Conservation (phyloP, 768 basidiomycete genomes). For the Mycena venus region DNA sequence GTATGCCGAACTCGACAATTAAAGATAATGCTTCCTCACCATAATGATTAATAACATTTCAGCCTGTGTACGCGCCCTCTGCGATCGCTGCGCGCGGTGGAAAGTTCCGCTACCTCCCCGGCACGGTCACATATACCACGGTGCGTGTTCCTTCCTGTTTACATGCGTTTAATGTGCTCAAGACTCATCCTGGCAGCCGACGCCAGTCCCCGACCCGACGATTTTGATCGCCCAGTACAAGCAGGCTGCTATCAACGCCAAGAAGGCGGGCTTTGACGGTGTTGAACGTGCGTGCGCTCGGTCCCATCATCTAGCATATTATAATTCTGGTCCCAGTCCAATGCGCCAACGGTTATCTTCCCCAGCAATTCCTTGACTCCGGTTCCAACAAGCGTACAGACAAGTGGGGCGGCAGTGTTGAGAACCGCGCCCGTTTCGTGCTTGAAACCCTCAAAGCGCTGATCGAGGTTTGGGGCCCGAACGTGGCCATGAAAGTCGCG, state of each 20-base stretch:
- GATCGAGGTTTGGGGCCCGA: constrained; percentile 45
- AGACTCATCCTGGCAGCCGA: not conserved
- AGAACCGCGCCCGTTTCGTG: constrained; percentile 44
- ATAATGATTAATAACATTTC: too few relatives aligned
- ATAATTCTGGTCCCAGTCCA: too few relatives aligned
- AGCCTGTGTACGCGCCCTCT: not conserved
- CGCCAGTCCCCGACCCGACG: not conserved
- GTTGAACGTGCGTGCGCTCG: not conserved
- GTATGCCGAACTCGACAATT: too few relatives aligned
- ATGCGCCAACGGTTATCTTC: not conserved
- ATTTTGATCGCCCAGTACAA: not conserved
- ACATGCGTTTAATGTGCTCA: not conserved
- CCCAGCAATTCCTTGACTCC: constrained; percentile 1
- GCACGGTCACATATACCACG: not conserved
- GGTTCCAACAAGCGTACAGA: not conserved
- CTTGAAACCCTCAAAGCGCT: constrained; percentile 47
- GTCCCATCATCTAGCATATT: not conserved
- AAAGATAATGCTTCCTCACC: too few relatives aligned
- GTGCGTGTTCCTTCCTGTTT: not conserved
- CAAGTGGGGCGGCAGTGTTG: not conserved
- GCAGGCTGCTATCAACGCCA: not conserved
- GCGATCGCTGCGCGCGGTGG: not conserved
- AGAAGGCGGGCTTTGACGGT: too few relatives aligned
- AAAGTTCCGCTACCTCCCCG: not conserved
- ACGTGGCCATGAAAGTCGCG: constrained; percentile 47